Base-by-base conservation (phyloP, 805 yeast species). In the Blastobotrys muscicola region DNA sequence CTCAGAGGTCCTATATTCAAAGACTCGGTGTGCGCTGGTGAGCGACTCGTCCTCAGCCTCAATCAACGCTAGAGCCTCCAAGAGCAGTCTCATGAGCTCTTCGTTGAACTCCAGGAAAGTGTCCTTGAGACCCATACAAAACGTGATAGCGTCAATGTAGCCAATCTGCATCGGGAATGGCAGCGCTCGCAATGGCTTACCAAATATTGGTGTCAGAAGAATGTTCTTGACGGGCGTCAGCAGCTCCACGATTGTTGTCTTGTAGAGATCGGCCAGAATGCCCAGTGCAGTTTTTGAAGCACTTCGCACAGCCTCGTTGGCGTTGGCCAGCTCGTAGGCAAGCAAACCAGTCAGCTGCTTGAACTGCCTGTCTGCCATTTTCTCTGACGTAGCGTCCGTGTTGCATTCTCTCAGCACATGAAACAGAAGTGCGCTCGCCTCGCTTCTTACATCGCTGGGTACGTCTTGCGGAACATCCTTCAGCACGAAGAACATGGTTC, bases 151-250 rank as follows among this genome's bases (percentile, higher is more conserved):
- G 62, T 92, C 97, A 48, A 92, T 89, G 60, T 92, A 89, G 32
- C 98, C 98, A 45, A 92, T 92, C 65, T 94, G 98, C 95, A 90
- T 92, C 3, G 95, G 92, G 66, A 94, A 92, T 0, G 99, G 98
- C 48, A 92, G 70, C 0, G 99, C 99, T 50, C 99, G 72, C 45
- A 92, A 65, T 0, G 99, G 99, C 58, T 92, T 92, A 3, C 95
- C 95, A 68, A 92, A 94, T 15, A 92, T 92, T 5, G 99, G 97
- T 0, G 94, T 84, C 38, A 92, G 65, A 26, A 94, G 67, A 20
- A 89, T 76, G 39, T 78, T 80, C 54, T 87, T 85, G 42, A 94
- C 89, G 13, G 90, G 89, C 3, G 79, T 76, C 62, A 94, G 79
- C 53, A 94, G 74, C 1, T 79, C 75, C 1, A 90, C 74, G 37